These are phyloP conservation scores for Dactylellina haptotyla DNA, from an alignment of 2,329 filamentous ascomycete species.

Conservation along the genomic window DNA sequence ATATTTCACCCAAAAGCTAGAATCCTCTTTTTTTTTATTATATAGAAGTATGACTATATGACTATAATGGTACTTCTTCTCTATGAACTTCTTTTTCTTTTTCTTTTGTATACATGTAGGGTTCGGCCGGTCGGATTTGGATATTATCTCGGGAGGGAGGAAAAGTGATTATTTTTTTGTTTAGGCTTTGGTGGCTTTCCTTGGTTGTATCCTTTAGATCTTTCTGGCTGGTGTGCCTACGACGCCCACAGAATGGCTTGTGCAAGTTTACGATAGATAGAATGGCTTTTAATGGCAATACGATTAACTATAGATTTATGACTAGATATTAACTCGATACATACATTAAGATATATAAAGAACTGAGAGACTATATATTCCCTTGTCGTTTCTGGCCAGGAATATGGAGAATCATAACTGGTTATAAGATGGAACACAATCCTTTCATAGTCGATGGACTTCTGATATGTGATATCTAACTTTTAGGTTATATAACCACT, in stretches of 20 bases:
- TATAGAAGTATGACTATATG: too few species aligned
- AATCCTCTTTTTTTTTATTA: too few species aligned
- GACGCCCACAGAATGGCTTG: too few species aligned
- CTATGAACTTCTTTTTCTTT: background rate
- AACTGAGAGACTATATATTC: background rate
- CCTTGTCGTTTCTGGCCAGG: background rate
- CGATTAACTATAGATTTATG: background rate
- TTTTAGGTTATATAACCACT: too few species aligned
- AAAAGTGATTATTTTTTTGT: constrained; percentile 23
- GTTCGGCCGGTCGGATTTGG: constrained; percentile 4
- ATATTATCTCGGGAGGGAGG: background rate
- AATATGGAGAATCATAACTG: background rate
- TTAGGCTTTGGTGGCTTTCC: background rate
- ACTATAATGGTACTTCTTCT: background rate
- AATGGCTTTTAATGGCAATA: background rate
- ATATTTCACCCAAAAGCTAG: too few species aligned
- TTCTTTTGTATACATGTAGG: constrained; percentile 5
- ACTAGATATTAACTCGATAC: background rate
- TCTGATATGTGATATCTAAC: too few species aligned
- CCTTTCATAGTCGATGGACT: too few species aligned
- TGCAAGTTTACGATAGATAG: too few species aligned
- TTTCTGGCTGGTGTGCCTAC: background rate
- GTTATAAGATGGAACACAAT: background rate
- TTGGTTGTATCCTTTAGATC: background rate
- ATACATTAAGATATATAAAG: too few species aligned